These are phyloP conservation scores for Colletotrichum tropicale DNA, from an alignment of 2,329 filamentous ascomycete species.

Conservation along the genomic window DNA sequence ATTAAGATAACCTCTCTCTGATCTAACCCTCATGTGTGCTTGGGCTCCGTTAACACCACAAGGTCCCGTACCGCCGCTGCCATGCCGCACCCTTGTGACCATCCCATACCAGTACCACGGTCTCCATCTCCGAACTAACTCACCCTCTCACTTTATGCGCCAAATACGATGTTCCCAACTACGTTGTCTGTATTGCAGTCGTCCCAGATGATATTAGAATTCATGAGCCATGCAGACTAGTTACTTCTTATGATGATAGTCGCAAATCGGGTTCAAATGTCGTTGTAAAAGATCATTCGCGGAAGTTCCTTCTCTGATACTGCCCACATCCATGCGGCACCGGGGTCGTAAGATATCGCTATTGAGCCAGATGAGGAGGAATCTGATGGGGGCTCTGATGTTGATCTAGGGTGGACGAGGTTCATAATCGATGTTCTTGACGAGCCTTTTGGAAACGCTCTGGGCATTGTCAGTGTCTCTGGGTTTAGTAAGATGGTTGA, in stretches of 20 bases:
- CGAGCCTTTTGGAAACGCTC: background rate
- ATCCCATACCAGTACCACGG: background rate
- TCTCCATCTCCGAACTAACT: background rate
- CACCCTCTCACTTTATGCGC: background rate
- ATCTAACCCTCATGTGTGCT: background rate
- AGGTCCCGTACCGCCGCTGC: background rate
- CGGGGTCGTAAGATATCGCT: constrained; percentile 37
- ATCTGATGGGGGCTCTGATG: background rate
- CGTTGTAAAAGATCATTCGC: constrained; percentile 38
- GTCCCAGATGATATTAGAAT: background rate
- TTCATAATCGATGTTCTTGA: background rate
- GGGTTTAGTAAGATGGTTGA: constrained; percentile 24
- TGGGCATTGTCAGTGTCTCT: background rate
- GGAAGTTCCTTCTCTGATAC: constrained; percentile 36
- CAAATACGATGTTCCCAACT: background rate
- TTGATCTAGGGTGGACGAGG: constrained; percentile 57
- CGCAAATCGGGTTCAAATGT: background rate
- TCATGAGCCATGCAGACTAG: background rate
- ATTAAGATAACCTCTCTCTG: background rate
- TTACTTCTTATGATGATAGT: background rate
- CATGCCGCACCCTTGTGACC: background rate
- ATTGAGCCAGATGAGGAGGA: constrained; percentile 30
- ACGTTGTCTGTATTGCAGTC: too few species aligned
- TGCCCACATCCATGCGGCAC: constrained; percentile 43
- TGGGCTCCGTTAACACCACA: background rate